Conservation (phyloP, 2,329 filamentous ascomycete genomes). For the Sarocladium oryzae region DNA sequence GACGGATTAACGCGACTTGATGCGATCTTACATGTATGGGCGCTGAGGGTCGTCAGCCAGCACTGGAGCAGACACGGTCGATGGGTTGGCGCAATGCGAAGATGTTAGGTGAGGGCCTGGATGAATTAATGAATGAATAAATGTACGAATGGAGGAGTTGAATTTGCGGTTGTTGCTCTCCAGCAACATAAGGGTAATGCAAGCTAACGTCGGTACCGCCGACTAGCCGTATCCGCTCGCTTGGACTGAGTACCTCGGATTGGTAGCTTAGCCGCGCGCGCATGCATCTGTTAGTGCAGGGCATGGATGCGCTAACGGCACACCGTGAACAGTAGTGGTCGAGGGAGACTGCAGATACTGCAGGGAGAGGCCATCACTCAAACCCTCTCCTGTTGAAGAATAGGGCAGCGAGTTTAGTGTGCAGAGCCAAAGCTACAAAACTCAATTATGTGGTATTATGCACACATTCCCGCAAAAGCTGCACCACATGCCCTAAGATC, state of each 20-base stretch:
- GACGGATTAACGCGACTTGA: not conserved
- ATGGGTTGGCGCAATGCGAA: not conserved
- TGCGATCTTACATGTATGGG: not conserved
- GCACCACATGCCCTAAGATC: too few species aligned
- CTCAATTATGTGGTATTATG: too few species aligned
- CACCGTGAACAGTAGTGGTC: too few species aligned
- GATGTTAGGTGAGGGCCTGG: not conserved
- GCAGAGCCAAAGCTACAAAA: too few species aligned
- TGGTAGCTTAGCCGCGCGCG: conserved; percentile 4
- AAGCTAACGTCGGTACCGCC: not conserved
- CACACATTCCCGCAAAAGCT: too few species aligned
- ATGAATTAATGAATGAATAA: not conserved
- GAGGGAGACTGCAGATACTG: too few species aligned
- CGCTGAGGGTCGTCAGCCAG: not conserved
- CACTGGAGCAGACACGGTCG: not conserved
- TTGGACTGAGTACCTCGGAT: not conserved
- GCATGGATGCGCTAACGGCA: not conserved
- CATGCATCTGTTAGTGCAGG: not conserved
- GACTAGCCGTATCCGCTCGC: not conserved
- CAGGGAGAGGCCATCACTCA: too few species aligned
- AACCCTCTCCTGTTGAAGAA: too few species aligned
- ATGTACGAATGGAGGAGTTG: not conserved
- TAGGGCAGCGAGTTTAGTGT: too few species aligned
- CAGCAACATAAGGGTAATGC: not conserved
- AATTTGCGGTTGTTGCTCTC: not conserved